Evolutionary conservation across 176 grass and related monocot genomes (phyloP).

Genomic region (Secale cereale): DNA sequence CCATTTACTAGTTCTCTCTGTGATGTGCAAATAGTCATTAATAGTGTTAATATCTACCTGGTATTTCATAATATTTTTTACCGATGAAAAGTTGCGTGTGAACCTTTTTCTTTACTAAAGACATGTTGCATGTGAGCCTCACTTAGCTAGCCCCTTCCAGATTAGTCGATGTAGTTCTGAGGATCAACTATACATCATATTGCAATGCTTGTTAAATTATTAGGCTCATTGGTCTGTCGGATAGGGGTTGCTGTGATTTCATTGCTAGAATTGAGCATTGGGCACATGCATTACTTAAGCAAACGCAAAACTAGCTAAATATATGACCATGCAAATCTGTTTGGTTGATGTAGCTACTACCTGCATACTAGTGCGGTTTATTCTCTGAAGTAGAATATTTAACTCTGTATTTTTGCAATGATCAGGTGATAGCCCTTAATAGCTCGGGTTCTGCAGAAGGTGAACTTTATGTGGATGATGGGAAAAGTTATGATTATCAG

Average conservation of each 20-base stretch:
- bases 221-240: neutral
- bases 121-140: conserved; percentile 20
- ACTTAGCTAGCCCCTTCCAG: neutral
- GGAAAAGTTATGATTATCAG: conserved; percentile 82
- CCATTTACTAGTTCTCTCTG: neutral
- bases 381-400: neutral
- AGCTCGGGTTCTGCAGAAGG: conserved; percentile 79
- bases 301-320: neutral
- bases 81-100: conserved; percentile 13
- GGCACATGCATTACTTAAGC: neutral
- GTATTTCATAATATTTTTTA: neutral
- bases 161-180: neutral
- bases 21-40: conserved; percentile 17
- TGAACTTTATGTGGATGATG: conserved; percentile 91
- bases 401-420: conserved; percentile 23
- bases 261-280: conserved; percentile 18
- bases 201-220: neutral
- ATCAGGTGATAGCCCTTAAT: conserved; percentile 89
- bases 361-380: neutral
- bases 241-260: neutral
- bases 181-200: conserved; percentile 2
- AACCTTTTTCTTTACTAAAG: neutral
- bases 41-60: neutral
- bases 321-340: neutral
- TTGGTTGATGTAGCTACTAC: neutral